Conservation (phyloP, 2,329 filamentous ascomycete genomes). For the Aureobasidium subglaciale region DNA sequence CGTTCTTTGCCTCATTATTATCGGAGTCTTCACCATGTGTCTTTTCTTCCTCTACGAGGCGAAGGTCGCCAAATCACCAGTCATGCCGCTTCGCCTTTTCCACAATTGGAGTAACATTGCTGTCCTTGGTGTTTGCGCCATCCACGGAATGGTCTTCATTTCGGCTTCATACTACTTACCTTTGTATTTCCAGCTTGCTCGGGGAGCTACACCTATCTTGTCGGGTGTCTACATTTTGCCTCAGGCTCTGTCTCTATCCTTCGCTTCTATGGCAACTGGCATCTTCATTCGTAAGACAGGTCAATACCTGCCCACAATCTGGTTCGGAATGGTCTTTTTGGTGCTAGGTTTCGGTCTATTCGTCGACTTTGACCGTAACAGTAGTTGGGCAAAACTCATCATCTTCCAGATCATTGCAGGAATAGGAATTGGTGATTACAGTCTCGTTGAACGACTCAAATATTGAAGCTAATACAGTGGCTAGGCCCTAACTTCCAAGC, state of each 20-base stretch:
- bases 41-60: conserved; percentile 69
- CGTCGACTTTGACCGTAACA: conserved; percentile 29
- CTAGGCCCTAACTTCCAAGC: conserved; percentile 56
- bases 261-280: conserved; percentile 28
- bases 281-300: conserved; percentile 41
- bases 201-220: conserved; percentile 60
- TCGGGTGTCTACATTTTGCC: conserved; percentile 56
- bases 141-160: conserved; percentile 72
- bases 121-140: conserved; percentile 59
- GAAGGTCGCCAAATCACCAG: conserved; percentile 65
- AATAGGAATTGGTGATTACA: conserved; percentile 44
- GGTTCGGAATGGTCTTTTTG: conserved; percentile 35
- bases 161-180: conserved; percentile 73
- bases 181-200: conserved; percentile 74
- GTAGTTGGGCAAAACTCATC: conserved; percentile 33
- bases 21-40: conserved; percentile 22
- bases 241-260: conserved; percentile 28
- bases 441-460: neutral
- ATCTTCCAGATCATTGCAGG: conserved; percentile 56
- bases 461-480: neutral
- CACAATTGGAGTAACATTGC: conserved; percentile 57
- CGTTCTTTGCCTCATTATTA: conserved; percentile 36
- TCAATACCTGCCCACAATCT: conserved; percentile 47
- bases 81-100: conserved; percentile 72
- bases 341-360: conserved; percentile 34